phyloP scores from a whole-genome alignment of 805 yeast species.

The Candida chauliodis region DNA sequence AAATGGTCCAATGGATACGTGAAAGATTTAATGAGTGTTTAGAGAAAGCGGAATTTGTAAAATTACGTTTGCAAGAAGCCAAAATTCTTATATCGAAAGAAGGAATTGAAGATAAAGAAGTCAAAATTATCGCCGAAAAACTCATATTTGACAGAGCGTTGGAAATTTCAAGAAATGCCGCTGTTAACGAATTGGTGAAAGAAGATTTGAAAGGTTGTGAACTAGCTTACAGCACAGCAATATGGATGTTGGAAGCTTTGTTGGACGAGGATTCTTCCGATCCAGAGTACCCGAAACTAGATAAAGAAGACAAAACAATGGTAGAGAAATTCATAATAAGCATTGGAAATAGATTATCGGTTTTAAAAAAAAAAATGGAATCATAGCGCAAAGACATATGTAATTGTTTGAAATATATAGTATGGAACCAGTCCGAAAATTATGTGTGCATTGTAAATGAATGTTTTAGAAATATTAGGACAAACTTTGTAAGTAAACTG shows the following conservation, averaged over 20 bases:
- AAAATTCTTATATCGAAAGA: slow-evolving; percentile 28
- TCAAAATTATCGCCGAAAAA: slow-evolving; percentile 66
- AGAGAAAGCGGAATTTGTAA: slow-evolving; percentile 81
- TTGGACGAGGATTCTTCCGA: slow-evolving; percentile 43
- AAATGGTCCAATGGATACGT: slow-evolving; percentile 87
- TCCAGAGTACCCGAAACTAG: slow-evolving; percentile 42
- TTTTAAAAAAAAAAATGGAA: slow-evolving; percentile 54
- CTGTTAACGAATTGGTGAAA: slow-evolving; percentile 77
- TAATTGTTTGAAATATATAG: no score
- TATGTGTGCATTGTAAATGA: no score
- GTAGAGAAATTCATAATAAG: slow-evolving; percentile 80
- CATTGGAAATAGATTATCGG: slow-evolving; percentile 75
- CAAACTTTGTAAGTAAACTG: no score
- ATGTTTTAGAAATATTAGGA: no score
- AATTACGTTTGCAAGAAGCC: slow-evolving; percentile 52
- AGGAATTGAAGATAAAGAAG: not conserved
- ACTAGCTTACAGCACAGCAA: slow-evolving; percentile 81
- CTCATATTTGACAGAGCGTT: slow-evolving; percentile 89
- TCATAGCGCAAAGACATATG: no score
- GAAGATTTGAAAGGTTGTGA: slow-evolving; percentile 77
- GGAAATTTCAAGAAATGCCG: slow-evolving; percentile 89
- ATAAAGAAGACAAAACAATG: slow-evolving; percentile 67
- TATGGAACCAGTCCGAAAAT: no score
- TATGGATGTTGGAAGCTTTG: slow-evolving; percentile 93
- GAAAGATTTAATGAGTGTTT: slow-evolving; percentile 84